Evolutionary conservation across 495 filamentous ascomycete species (phyloP).

Genomic region (Chaetomidium leptoderma): DNA sequence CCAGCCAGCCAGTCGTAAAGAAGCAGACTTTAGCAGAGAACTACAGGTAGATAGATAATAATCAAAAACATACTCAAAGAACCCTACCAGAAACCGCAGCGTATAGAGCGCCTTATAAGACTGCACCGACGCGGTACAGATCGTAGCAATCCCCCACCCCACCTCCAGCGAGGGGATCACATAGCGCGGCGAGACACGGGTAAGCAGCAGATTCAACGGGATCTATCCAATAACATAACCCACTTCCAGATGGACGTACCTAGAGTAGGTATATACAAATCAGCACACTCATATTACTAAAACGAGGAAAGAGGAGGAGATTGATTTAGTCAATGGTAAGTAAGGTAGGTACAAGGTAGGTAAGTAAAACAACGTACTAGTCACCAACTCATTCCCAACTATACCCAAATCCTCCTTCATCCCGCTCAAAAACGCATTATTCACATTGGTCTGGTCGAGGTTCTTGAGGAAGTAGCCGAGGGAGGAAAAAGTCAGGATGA

Average conservation of each 20-base stretch:
- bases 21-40: too few species aligned
- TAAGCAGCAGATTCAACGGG: slow-evolving; percentile 52
- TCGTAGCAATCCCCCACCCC: slow-evolving; percentile 42
- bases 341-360: background rate
- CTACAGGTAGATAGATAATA: background rate
- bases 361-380: slow-evolving; percentile 25
- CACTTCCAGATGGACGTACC: background rate
- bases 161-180: slow-evolving; percentile 43
- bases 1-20: too few species aligned
- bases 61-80: slow-evolving; percentile 45
- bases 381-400: slow-evolving; percentile 38
- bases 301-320: too few species aligned
- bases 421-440: slow-evolving; percentile 41
- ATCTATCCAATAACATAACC: slow-evolving; percentile 43
- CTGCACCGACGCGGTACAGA: slow-evolving; percentile 26
- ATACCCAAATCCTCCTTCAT: slow-evolving; percentile 44
- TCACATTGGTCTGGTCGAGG: slow-evolving; percentile 42
- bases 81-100: slow-evolving; percentile 49
- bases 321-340: background rate
- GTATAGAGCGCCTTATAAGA: slow-evolving; percentile 35
- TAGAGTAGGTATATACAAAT: background rate
- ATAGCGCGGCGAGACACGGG: slow-evolving; percentile 38
- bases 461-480: slow-evolving; percentile 16
- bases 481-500: background rate
- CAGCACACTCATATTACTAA: too few species aligned